Base-by-base conservation (phyloP, 2,329 filamentous ascomycete species). In the Penicillium decumbens region DNA sequence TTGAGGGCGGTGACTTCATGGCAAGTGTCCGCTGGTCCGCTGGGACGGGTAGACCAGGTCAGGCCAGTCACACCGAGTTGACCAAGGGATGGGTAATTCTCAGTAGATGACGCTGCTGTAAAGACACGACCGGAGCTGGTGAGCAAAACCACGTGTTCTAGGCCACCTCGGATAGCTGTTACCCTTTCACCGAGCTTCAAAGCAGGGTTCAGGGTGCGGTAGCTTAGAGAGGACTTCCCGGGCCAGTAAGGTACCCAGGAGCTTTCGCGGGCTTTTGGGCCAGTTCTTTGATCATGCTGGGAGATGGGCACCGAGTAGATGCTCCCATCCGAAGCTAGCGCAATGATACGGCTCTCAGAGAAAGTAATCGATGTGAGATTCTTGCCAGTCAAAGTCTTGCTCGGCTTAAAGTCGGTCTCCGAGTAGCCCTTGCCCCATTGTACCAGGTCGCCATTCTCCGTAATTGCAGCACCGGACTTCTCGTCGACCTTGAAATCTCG, bases 401-500 rank as follows among this genome's bases (percentile, higher is more conserved):
- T 78, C 0, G 92, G 93, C 27, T 77, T 73, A 8, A 76, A 80
- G 27, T 81, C 75, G 4, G 81, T 77, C 47, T 80, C 77, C 6
- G 85, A 86, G 66, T 86, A 96, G 3, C 79, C 88, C 3, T 78
- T 78, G 1, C 93, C 93, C 93, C 93, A 98, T 72, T 97, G 91
- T 10, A 96, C 77, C 39, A 98, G 70, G 66, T 97, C 87, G 3
- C 93, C 93, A 54, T 85, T 84, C 66, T 96, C 91, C 4, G 85
- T 86, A 35, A 97, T 85, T 8, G 93, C 93, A 3, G 84, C 92
- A 7, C 89, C 93, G 65, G 95, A 91, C 35, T 82, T 81, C 46
- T 82, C 79, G 51, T 90, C 88, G 43, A 97, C 73, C 73, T 95
- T 95, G 55, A 97, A 76, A 65, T 96, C 93, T 42, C 92, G 80